These are phyloP conservation scores for Aspergillus cejpii DNA, from an alignment of 2,329 filamentous ascomycete species.

Conservation along the genomic window DNA sequence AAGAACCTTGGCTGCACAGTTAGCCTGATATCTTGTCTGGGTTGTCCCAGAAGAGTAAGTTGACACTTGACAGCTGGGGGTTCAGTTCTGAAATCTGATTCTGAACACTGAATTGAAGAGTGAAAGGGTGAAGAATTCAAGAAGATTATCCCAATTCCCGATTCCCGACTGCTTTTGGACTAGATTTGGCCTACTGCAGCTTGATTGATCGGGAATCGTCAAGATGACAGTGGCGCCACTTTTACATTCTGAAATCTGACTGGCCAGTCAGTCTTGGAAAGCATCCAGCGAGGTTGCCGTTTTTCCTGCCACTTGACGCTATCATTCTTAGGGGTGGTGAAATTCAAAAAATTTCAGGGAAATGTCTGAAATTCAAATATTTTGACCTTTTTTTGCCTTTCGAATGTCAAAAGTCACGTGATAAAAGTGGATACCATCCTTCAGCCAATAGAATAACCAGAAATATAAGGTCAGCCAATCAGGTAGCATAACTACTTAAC, in stretches of 20 bases:
- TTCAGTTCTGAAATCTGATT: too few species aligned
- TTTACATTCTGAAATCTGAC: not conserved
- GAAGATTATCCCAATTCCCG: conserved; percentile 4
- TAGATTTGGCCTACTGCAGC: conserved; percentile 15
- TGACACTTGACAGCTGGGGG: conserved; percentile 31
- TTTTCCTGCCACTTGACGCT: not conserved
- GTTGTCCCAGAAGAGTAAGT: conserved; percentile 24
- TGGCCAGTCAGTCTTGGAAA: not conserved
- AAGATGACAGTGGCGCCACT: not conserved
- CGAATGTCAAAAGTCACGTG: too few species aligned
- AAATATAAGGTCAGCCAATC: too few species aligned
- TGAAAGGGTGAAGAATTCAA: conserved; percentile 5
- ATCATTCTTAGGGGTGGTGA: not conserved
- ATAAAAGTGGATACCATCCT: too few species aligned
- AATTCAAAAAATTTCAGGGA: too few species aligned
- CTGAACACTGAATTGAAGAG: too few species aligned
- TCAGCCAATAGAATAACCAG: too few species aligned
- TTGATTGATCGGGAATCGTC: conserved; percentile 14
- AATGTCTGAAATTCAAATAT: too few species aligned
- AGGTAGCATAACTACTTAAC: too few species aligned
- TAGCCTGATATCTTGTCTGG: conserved; percentile 27
- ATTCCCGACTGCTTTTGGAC: not conserved
- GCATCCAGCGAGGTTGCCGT: not conserved
- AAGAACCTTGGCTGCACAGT: too few species aligned
- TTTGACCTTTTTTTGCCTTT: too few species aligned